A percentile compares a stretch with the other conserved stretches of the same genome.
Evolutionary conservation across 2,329 filamentous ascomycete genomes (phyloP).

Genomic region (Truncatella angustata): DNA sequence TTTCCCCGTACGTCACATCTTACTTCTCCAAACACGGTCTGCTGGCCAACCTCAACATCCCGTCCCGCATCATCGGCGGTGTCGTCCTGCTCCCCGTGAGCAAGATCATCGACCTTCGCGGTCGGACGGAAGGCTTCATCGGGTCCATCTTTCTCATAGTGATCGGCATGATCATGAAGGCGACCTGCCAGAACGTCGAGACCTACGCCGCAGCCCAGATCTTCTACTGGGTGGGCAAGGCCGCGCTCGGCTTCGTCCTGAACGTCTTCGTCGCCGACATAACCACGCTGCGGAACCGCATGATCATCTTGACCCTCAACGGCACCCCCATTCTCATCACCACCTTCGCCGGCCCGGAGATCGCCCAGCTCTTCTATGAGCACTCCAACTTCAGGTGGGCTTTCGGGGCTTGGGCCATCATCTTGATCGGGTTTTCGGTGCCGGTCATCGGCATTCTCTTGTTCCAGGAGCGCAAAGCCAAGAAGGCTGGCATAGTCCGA

Average conservation of each 20-base stretch:
- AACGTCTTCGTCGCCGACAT: constrained; percentile 42
- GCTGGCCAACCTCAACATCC: background rate
- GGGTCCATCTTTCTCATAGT: background rate
- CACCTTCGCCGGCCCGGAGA: constrained; percentile 41
- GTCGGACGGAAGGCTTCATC: constrained; percentile 3
- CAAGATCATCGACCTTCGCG: constrained; percentile 6
- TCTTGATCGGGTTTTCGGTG: constrained; percentile 48
- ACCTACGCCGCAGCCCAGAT: constrained; percentile 6
- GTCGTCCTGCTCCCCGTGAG: background rate
- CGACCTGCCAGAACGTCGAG: background rate
- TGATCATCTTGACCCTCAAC: constrained; percentile 41
- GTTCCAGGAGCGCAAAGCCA: constrained; percentile 43
- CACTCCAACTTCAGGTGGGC: constrained; percentile 43
- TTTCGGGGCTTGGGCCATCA: constrained; percentile 63
- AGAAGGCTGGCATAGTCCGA: constrained; percentile 41
- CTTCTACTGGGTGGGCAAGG: constrained; percentile 36
- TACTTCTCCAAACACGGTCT: constrained; percentile 5
- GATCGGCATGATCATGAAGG: constrained; percentile 3
- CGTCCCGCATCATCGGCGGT: background rate
- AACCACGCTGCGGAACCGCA: constrained; percentile 40
- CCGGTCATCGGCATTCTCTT: constrained; percentile 35
- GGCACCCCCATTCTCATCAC: constrained; percentile 42
- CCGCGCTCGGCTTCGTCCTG: constrained; percentile 39
- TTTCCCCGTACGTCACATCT: constrained; percentile 2
- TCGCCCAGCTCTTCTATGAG: constrained; percentile 37